Conservation (phyloP, 2,329 filamentous ascomycete species). For the Phaeosphaeriaceae sp. region DNA sequence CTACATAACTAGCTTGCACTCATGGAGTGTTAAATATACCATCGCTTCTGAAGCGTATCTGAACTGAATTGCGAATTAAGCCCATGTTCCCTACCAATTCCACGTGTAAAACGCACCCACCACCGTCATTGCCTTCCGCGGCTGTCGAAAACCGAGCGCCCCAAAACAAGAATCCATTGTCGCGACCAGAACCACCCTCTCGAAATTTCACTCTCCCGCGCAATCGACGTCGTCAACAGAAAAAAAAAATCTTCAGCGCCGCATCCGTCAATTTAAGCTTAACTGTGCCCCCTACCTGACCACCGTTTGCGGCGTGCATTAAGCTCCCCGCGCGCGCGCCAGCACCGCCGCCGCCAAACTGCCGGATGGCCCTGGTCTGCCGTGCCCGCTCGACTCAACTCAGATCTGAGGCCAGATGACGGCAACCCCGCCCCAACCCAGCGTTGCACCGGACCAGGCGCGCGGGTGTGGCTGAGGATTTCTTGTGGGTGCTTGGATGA, state of each 20-base stretch:
- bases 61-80: background rate
- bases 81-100: no score
- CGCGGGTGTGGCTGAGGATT: background rate
- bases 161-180: no score
- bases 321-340: no score
- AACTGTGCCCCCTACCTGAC: background rate
- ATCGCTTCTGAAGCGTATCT: background rate
- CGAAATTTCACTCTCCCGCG: no score
- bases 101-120: no score
- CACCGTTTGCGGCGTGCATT: background rate
- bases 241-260: background rate
- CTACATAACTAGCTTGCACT: background rate
- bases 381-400: background rate
- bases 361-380: background rate
- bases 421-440: background rate
- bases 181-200: no score
- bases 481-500: background rate
- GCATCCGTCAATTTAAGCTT: background rate
- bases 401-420: background rate
- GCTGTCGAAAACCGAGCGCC: no score
- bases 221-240: no score
- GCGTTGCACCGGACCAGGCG: background rate
- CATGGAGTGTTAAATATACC: background rate
- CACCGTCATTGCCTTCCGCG: no score
- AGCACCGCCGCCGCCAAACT: background rate